phyloP scores from a whole-genome alignment of 176 grass and related monocot species.

The Musa schizocarpa region DNA sequence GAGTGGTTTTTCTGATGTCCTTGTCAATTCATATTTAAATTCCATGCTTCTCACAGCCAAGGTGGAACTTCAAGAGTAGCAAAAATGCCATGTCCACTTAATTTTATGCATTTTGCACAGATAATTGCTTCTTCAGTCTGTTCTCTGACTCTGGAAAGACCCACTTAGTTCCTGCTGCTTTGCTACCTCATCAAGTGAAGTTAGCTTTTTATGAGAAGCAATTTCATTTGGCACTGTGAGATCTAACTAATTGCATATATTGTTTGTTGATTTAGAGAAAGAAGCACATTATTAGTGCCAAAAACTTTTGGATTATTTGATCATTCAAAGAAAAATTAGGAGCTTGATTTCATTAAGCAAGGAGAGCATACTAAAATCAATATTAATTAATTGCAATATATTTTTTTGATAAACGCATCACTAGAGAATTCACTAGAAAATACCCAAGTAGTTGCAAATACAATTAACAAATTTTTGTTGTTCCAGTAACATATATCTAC shows the following conservation, averaged over 20 bases:
- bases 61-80: conserved; percentile 39
- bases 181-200: conserved; percentile 63
- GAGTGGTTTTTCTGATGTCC: conserved; percentile 9
- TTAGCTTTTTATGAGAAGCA: conserved; percentile 64
- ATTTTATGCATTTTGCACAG: conserved; percentile 68
- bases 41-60: conserved; percentile 24
- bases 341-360: not conserved
- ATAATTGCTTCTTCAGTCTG: conserved; percentile 59
- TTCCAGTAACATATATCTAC: not conserved
- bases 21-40: conserved; percentile 3
- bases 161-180: conserved; percentile 89
- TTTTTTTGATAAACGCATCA: not conserved
- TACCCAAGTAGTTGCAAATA: not conserved
- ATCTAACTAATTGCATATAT: conserved; percentile 81
- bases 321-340: not conserved
- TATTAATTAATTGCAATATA: too few species aligned
- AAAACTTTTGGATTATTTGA: too few species aligned
- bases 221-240: conserved; percentile 51
- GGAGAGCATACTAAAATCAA: too few species aligned
- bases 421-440: not conserved
- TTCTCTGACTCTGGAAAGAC: conserved; percentile 44
- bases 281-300: too few species aligned
- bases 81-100: conserved; percentile 77
- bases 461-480: not conserved
- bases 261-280: conserved; percentile 36